These are phyloP conservation scores for Fusarium neocosmosporiellum DNA, from an alignment of 2,329 filamentous ascomycete genomes.

Conservation along the genomic window DNA sequence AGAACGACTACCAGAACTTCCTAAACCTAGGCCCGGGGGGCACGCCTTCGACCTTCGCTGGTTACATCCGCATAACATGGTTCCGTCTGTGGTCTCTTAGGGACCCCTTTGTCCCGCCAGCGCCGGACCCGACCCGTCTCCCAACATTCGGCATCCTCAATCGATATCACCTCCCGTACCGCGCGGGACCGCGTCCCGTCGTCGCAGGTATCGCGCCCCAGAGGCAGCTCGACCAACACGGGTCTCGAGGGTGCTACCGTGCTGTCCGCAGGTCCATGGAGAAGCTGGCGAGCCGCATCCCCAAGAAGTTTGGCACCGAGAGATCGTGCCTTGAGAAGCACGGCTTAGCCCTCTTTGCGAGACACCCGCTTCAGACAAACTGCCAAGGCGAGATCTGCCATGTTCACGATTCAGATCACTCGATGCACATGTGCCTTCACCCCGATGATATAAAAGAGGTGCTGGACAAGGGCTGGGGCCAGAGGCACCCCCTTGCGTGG, in stretches of 20 bases:
- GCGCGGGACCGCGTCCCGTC: constrained; percentile 71
- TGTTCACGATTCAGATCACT: constrained; percentile 80
- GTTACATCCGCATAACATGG: constrained; percentile 79
- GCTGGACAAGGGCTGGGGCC: constrained; percentile 81
- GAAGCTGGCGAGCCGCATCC: constrained; percentile 59
- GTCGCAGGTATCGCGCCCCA: constrained; percentile 85
- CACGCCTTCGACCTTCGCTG: constrained; percentile 77
- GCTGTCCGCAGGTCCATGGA: constrained; percentile 65
- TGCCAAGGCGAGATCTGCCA: constrained; percentile 87
- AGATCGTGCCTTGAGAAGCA: constrained; percentile 87
- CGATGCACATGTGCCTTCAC: constrained; percentile 83
- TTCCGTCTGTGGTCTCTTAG: constrained; percentile 78
- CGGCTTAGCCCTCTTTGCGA: constrained; percentile 79
- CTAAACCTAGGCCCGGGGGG: constrained; percentile 83
- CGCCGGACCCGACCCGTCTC: constrained; percentile 60
- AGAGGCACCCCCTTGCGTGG: constrained; percentile 75
- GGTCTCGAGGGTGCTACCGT: constrained; percentile 64
- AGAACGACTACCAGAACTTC: constrained; percentile 81
- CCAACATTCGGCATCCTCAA: constrained; percentile 70
- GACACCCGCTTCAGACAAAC: constrained; percentile 72
- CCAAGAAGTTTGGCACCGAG: constrained; percentile 66
- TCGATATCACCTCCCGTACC: constrained; percentile 65
- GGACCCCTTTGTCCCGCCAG: constrained; percentile 73
- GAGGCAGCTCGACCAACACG: constrained; percentile 78
- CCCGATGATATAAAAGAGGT: constrained; percentile 80